Percentiles rank a stretch among this genome's conserved stretches.
phyloP scores from a whole-genome alignment of 495 filamentous ascomycete species.

The Corynascus novoguineensis region DNA sequence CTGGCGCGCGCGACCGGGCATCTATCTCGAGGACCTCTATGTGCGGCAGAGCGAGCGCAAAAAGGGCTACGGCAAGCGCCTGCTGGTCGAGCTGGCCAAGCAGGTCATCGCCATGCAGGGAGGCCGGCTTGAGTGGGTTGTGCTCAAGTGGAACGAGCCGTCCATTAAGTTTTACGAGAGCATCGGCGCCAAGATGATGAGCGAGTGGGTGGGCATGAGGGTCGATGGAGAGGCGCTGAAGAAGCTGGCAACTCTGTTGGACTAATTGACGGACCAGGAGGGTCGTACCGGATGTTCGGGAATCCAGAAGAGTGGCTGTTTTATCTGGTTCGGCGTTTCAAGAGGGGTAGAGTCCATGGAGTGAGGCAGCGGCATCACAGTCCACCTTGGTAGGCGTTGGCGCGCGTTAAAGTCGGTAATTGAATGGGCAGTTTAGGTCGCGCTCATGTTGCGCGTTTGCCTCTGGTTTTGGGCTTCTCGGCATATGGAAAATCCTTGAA shows the following conservation, averaged over 20 bases:
- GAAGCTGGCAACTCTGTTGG: constrained; percentile 50
- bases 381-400: too few species aligned
- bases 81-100: constrained; percentile 71
- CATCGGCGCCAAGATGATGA: constrained; percentile 74
- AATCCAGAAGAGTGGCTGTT: background rate
- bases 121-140: constrained; percentile 83
- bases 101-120: constrained; percentile 68
- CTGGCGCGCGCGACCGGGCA: constrained; percentile 79
- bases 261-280: constrained; percentile 16
- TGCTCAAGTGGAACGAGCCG: constrained; percentile 86
- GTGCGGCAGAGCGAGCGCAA: constrained; percentile 65
- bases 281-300: background rate
- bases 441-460: background rate
- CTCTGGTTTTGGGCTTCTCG: background rate
- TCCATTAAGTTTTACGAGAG: constrained; percentile 82
- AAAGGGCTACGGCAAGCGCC: constrained; percentile 68
- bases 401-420: background rate
- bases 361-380: too few species aligned
- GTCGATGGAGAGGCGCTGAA: constrained; percentile 67
- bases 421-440: background rate
- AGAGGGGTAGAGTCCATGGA: background rate
- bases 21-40: constrained; percentile 93
- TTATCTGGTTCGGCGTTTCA: background rate
- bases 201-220: constrained; percentile 89
- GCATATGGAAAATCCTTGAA: constrained; percentile 3